Conservation (phyloP, 108 stramenopile species). For the Conticribra guillardii region DNA sequence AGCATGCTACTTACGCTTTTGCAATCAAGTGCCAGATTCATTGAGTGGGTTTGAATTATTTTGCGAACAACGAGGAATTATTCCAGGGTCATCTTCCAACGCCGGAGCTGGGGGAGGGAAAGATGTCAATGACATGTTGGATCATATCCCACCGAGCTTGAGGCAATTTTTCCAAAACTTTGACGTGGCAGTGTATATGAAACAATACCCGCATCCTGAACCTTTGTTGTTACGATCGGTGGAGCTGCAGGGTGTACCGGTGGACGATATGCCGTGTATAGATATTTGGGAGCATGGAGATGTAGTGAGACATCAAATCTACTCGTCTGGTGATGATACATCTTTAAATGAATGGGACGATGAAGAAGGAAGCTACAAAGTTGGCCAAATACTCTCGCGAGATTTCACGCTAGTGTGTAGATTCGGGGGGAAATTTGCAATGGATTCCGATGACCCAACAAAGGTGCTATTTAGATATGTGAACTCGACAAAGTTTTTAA, state of each 20-base stretch:
- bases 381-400: slow-evolving; percentile 64
- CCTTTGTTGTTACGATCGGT: slow-evolving; percentile 75
- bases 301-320: slow-evolving; percentile 38
- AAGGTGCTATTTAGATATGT: slow-evolving; percentile 89
- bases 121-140: slow-evolving; percentile 40
- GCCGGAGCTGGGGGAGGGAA: slow-evolving; percentile 8
- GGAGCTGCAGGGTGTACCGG: slow-evolving; percentile 85
- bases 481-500: slow-evolving; percentile 77
- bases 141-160: slow-evolving; percentile 76
- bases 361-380: slow-evolving; percentile 70
- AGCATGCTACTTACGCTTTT: slow-evolving; percentile 86
- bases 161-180: slow-evolving; percentile 84
- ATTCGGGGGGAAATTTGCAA: slow-evolving; percentile 80
- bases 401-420: slow-evolving; percentile 89
- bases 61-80: slow-evolving; percentile 48
- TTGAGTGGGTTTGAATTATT: slow-evolving; percentile 77
- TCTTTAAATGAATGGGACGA: slow-evolving; percentile 64
- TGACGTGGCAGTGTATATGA: slow-evolving; percentile 56
- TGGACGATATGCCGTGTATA: slow-evolving; percentile 89
- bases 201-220: slow-evolving; percentile 62
- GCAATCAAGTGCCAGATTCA: slow-evolving; percentile 46
- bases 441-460: slow-evolving; percentile 64
- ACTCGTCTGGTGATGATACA: slow-evolving; percentile 46
- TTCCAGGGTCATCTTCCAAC: slow-evolving; percentile 9
- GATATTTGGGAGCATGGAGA: slow-evolving; percentile 84